Conservation (phyloP, 2,329 filamentous ascomycete species). For the Knufia petricola region DNA sequence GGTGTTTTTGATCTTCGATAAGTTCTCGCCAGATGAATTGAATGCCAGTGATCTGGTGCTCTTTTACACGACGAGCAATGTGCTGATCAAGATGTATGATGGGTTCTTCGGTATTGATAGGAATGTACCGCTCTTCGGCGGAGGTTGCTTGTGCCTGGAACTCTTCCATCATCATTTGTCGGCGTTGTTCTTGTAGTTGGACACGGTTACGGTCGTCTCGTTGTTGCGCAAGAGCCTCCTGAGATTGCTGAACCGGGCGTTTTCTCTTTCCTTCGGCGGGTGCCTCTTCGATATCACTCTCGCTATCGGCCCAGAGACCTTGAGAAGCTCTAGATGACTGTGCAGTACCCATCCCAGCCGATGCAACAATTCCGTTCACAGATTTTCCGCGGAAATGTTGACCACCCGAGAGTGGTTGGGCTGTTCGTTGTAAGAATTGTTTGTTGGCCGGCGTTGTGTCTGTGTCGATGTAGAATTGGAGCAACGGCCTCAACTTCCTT, state of each 20-base stretch:
- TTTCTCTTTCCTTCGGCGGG: constrained; percentile 40
- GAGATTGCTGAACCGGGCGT: constrained; percentile 39
- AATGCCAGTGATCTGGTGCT: constrained; percentile 71
- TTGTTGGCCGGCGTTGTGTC: constrained; percentile 47
- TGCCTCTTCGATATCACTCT: constrained; percentile 1
- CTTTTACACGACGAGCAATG: constrained; percentile 59
- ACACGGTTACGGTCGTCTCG: constrained; percentile 46
- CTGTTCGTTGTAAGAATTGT: constrained; percentile 64
- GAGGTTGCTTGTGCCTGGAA: background rate
- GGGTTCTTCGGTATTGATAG: constrained; percentile 37
- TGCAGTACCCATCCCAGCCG: no score
- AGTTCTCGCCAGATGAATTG: constrained; percentile 85
- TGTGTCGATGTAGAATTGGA: background rate
- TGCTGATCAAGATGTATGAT: constrained; percentile 47
- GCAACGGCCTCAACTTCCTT: background rate
- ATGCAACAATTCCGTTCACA: no score
- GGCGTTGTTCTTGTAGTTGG: constrained; percentile 46
- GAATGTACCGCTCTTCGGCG: constrained; percentile 18
- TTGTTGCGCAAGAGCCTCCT: constrained; percentile 45
- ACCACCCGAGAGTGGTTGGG: constrained; percentile 54
- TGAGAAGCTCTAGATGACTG: no score
- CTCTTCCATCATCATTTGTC: constrained; percentile 25
- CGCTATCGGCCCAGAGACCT: background rate
- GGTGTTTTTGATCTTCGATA: constrained; percentile 50
- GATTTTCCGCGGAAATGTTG: no score